Percentiles rank a stretch among this genome's conserved stretches.
Conservation (phyloP, 2,329 filamentous ascomycete species). For the Trichoderma sp. region DNA sequence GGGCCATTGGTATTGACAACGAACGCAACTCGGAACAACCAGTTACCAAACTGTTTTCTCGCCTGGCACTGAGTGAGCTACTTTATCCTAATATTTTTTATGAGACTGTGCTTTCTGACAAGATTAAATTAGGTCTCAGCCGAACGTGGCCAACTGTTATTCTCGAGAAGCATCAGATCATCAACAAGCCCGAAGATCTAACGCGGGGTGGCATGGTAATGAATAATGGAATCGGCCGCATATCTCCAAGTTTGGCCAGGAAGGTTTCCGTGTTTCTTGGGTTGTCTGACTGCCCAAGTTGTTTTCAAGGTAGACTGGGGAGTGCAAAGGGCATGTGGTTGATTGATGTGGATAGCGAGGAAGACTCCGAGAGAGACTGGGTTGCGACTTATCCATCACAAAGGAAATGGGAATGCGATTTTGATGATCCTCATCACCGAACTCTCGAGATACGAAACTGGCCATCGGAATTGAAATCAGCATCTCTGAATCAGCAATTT, state of each 20-base stretch:
- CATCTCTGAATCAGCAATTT: slow-evolving; percentile 64
- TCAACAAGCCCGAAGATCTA: slow-evolving; percentile 38
- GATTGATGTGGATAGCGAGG: slow-evolving; percentile 49
- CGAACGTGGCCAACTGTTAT: slow-evolving; percentile 47
- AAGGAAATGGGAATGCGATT: slow-evolving; percentile 61
- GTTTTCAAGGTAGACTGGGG: slow-evolving; percentile 68
- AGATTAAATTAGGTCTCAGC: slow-evolving; percentile 46
- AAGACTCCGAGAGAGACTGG: slow-evolving; percentile 51
- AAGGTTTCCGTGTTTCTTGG: slow-evolving; percentile 52
- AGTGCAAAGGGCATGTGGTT: slow-evolving; percentile 77
- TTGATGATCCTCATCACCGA: slow-evolving; percentile 48
- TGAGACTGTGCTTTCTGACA: background rate
- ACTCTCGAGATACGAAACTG: slow-evolving; percentile 63
- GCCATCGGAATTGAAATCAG: slow-evolving; percentile 37
- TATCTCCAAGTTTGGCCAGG: slow-evolving; percentile 60
- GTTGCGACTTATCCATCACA: slow-evolving; percentile 68
- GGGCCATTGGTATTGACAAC: slow-evolving; percentile 48
- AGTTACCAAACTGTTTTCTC: slow-evolving; percentile 56
- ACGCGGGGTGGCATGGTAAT: slow-evolving; percentile 46
- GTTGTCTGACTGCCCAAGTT: slow-evolving; percentile 56
- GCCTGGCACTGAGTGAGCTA: slow-evolving; percentile 51
- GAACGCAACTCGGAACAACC: slow-evolving; percentile 45
- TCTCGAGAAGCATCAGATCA: slow-evolving; percentile 48
- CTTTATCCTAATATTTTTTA: background rate
- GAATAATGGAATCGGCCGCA: slow-evolving; percentile 65